phyloP scores from a whole-genome alignment of 805 yeast genomes.

The Sungouiozyma ichnusensis region DNA sequence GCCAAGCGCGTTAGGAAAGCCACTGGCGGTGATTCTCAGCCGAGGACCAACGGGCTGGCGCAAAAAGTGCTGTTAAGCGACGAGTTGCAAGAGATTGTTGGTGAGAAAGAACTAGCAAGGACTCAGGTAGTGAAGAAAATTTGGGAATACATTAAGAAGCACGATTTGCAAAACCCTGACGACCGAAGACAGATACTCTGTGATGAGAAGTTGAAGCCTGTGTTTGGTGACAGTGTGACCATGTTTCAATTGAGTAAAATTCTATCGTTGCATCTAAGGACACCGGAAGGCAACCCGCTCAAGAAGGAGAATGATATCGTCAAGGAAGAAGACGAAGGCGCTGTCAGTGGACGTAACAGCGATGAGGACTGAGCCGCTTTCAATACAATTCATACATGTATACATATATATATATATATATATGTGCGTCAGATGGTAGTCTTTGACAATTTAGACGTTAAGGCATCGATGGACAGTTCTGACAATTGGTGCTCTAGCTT shows the following conservation, averaged over 20 bases:
- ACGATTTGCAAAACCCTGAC: constrained; percentile 54
- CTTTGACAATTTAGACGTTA: constrained; percentile 50
- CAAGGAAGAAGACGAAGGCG: not conserved
- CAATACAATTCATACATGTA: too few relatives aligned
- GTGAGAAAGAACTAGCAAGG: constrained; percentile 39
- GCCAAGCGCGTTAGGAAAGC: constrained; percentile 7
- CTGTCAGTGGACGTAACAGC: not conserved
- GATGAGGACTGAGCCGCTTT: not conserved
- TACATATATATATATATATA: not conserved
- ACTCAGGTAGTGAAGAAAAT: constrained; percentile 59
- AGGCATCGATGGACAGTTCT: constrained; percentile 30
- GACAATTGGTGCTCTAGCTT: constrained; percentile 35
- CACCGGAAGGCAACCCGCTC: too few relatives aligned
- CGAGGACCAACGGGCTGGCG: constrained; percentile 25
- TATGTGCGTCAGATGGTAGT: constrained; percentile 32
- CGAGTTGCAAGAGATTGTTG: constrained; percentile 41
- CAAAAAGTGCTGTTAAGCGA: constrained; percentile 42
- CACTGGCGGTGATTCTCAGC: constrained; percentile 8
- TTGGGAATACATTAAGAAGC: constrained; percentile 60
- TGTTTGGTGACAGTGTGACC: constrained; percentile 52
- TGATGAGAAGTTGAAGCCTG: constrained; percentile 43
- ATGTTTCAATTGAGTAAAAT: constrained; percentile 51
- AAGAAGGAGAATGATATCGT: too few relatives aligned
- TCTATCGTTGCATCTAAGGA: constrained; percentile 40
- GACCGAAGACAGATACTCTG: constrained; percentile 57